Evolutionary conservation across 441 rosid species (phyloP), one percentile per base, ranked within the genome.

Genomic region (Gossypium davidsonii): DNA sequence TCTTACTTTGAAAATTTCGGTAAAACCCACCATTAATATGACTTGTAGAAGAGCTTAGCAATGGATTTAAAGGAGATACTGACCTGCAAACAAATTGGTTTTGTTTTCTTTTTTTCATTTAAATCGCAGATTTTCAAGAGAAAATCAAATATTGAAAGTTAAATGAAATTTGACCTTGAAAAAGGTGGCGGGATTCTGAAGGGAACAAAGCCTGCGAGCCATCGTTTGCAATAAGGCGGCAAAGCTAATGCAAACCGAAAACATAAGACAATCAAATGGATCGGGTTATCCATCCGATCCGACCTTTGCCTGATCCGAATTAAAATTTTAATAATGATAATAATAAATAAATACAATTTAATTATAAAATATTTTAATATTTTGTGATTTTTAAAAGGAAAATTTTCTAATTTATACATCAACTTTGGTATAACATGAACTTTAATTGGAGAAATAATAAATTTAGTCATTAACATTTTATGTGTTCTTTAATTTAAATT

Each of bases 1-100:
- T 3, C 80, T 55, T 23, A 83, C 84, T 84, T 74, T 70, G 82
- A 60, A 78, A 69, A 34, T 26, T 73, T 58, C 78, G 80, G 42
- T 21, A 62, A 39, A 68, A 65, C 53, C 80, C 76, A 60, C 52
- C 57, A 10, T 26, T 61, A 56, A 58, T 10, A 17, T 55, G 65
- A 67, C 48, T 61, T 2, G 71, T 53, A 2, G 76, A 71, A 56
- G 56, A 20, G 4, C 58, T 20, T 57, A 59, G 64, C 70, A 70
- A n/a, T 63, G 60, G 42, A 25, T n/a, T 44, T 14, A 25, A 69
- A 21, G 73, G 71, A 57, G 62, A 44, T n/a, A 64, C 46, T 65
- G 68, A 74, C 42, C 88, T 86, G 84, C 48, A 75, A 39, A 46
- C 65, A 39, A 71, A 57, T 67, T 15, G 28, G 44, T 6, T 4